phyloP scores from a whole-genome alignment of 768 basidiomycete genomes.

The Gloeostereum incarnatum region DNA sequence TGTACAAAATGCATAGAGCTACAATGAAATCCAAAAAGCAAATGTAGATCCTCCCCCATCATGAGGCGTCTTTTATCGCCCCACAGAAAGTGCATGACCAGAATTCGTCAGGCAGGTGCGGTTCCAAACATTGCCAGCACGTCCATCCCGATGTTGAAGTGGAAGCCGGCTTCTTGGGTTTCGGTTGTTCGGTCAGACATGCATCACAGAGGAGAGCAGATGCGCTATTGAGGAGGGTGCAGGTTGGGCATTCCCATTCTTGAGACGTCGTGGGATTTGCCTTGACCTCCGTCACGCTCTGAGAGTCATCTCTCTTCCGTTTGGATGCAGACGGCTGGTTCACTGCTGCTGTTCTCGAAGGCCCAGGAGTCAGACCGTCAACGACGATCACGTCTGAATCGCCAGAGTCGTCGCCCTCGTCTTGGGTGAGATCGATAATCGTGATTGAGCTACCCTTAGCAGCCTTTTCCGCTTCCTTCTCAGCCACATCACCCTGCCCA shows the following conservation, averaged over 20 bases:
- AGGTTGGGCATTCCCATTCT: conserved; percentile 46
- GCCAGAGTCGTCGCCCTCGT: conserved; percentile 25
- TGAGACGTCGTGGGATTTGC: not conserved
- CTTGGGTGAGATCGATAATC: conserved; percentile 52
- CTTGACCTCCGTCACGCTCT: not conserved
- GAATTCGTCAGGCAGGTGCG: conserved; percentile 49
- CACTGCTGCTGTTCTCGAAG: conserved; percentile 12
- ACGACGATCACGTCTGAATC: conserved; percentile 21
- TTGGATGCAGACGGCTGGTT: not conserved
- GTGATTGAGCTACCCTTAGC: conserved; percentile 54
- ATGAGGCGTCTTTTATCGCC: conserved; percentile 38
- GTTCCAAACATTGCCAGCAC: conserved; percentile 56
- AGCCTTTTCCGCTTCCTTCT: conserved; percentile 61
- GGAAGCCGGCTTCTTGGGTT: conserved; percentile 14
- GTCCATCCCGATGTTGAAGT: conserved; percentile 64
- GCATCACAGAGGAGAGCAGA: conserved; percentile 48
- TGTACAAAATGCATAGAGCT: not conserved
- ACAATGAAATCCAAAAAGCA: not conserved
- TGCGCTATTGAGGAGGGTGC: conserved; percentile 58
- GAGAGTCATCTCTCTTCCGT: not conserved
- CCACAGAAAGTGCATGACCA: conserved; percentile 78
- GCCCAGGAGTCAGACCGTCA: conserved; percentile 14
- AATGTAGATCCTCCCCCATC: not conserved
- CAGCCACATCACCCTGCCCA: conserved; percentile 45
- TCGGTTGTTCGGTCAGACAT: conserved; percentile 36